A percentile compares a stretch with the other conserved stretches of the same genome.
phyloP scores from a whole-genome alignment of 208 protist species.

The Crithidia sp. region DNA sequence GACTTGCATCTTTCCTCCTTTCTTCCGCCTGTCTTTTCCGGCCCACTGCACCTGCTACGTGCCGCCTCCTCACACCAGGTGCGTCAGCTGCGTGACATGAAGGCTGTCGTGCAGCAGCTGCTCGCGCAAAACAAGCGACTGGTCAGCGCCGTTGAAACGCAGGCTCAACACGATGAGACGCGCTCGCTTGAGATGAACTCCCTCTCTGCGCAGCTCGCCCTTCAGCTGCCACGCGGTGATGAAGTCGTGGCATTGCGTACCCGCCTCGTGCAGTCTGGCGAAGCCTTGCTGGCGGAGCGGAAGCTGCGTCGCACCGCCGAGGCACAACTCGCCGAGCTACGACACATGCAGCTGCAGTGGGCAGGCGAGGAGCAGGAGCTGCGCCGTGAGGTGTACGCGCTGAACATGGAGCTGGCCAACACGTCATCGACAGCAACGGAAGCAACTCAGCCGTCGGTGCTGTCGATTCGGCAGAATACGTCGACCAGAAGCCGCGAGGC shows the following conservation, averaged over 20 bases:
- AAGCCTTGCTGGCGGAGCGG: constrained; percentile 29
- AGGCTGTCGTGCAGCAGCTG: constrained; percentile 15
- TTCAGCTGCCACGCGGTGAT: neutral
- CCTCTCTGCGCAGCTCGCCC: constrained; percentile 15
- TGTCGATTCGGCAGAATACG: constrained; percentile 5
- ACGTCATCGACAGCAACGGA: neutral
- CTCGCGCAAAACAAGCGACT: constrained; percentile 21
- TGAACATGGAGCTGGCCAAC: constrained; percentile 38
- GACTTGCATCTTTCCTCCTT: neutral
- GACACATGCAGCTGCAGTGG: constrained; percentile 17
- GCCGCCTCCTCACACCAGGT: neutral
- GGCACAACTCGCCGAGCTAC: constrained; percentile 14
- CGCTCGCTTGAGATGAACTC: constrained; percentile 10
- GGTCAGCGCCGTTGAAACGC: constrained; percentile 14
- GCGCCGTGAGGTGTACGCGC: constrained; percentile 33
- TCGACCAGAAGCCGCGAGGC: neutral
- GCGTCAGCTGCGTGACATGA: constrained; percentile 3
- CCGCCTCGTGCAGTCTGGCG: constrained; percentile 9
- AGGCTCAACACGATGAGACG: constrained; percentile 10
- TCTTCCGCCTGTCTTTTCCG: neutral
- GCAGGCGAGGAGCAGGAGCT: constrained; percentile 4
- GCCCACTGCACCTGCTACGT: constrained; percentile 2
- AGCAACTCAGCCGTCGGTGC: neutral
- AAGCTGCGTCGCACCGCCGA: constrained; percentile 27
- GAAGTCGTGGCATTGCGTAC: constrained; percentile 11